Conservation (phyloP, 2,329 filamentous ascomycete genomes). For the Botryotinia convoluta region DNA sequence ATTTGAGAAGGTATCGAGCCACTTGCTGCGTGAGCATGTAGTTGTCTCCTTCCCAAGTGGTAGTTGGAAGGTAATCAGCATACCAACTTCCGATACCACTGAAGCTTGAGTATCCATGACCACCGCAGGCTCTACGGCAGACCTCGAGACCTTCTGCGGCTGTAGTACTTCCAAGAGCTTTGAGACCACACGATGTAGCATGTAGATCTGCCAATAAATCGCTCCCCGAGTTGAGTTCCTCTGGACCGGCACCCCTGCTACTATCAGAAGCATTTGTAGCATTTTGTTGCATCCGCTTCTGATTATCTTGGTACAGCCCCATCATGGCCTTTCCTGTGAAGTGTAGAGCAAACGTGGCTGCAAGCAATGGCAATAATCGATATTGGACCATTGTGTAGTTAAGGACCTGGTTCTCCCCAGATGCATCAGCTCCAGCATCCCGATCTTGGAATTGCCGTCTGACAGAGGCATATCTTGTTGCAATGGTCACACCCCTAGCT, state of each 20-base stretch:
- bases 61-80: conserved; percentile 69
- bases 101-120: conserved; percentile 73
- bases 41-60: conserved; percentile 64
- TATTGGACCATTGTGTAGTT: conserved; percentile 82
- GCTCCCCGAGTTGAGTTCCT: conserved; percentile 63
- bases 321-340: conserved; percentile 79
- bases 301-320: conserved; percentile 68
- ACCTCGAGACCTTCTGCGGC: conserved; percentile 73
- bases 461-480: conserved; percentile 70
- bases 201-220: conserved; percentile 72
- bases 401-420: conserved; percentile 69
- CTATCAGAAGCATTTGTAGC: conserved; percentile 41
- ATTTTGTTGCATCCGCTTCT: conserved; percentile 59
- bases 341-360: conserved; percentile 73
- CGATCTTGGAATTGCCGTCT: conserved; percentile 76
- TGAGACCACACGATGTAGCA: conserved; percentile 73
- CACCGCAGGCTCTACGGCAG: conserved; percentile 72
- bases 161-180: conserved; percentile 68
- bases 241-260: conserved; percentile 60
- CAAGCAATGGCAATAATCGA: conserved; percentile 68
- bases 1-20: conserved; percentile 73
- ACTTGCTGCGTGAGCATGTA: conserved; percentile 83
- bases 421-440: conserved; percentile 56
- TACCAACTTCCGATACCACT: conserved; percentile 75
- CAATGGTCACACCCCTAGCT: conserved; percentile 74